These are phyloP conservation scores for Kuraishia capsulata DNA, from an alignment of 805 yeast species.

Conservation along the genomic window DNA sequence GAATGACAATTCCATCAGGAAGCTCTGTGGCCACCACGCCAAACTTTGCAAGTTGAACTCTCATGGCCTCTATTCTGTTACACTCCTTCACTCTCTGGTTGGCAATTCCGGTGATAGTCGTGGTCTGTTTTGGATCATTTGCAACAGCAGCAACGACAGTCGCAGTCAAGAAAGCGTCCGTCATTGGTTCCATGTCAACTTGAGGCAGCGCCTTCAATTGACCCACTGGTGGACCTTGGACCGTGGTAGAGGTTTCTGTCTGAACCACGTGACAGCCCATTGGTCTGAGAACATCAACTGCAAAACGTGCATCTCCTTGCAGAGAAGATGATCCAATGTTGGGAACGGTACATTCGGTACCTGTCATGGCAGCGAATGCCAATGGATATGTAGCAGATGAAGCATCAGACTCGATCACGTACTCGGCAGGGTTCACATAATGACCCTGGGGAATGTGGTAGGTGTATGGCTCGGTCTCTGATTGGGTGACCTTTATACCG, in stretches of 20 bases:
- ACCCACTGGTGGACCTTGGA: conserved; percentile 77
- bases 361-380: conserved; percentile 95
- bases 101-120: conserved; percentile 87
- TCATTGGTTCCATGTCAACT: conserved; percentile 99
- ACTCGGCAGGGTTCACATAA: conserved; percentile 74
- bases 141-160: conserved; percentile 96
- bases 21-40: conserved; percentile 82
- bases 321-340: conserved; percentile 86
- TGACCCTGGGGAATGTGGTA: conserved; percentile 83
- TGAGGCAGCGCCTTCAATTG: conserved; percentile 55
- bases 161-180: conserved; percentile 96
- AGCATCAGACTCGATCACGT: conserved; percentile 93
- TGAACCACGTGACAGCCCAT: conserved; percentile 93
- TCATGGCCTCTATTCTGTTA: conserved; percentile 94
- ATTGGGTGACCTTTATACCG: conserved; percentile 69
- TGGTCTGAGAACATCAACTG: conserved; percentile 82
- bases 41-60: conserved; percentile 75
- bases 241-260: conserved; percentile 81
- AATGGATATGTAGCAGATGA: conserved; percentile 96
- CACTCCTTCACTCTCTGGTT: conserved; percentile 98
- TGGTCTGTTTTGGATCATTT: conserved; percentile 33
- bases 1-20: conserved; percentile 86
- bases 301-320: conserved; percentile 97
- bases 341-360: conserved; percentile 87
- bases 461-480: conserved; percentile 67